phyloP scores from a whole-genome alignment of 2,329 filamentous ascomycete genomes.

The Epichloe amarillans region DNA sequence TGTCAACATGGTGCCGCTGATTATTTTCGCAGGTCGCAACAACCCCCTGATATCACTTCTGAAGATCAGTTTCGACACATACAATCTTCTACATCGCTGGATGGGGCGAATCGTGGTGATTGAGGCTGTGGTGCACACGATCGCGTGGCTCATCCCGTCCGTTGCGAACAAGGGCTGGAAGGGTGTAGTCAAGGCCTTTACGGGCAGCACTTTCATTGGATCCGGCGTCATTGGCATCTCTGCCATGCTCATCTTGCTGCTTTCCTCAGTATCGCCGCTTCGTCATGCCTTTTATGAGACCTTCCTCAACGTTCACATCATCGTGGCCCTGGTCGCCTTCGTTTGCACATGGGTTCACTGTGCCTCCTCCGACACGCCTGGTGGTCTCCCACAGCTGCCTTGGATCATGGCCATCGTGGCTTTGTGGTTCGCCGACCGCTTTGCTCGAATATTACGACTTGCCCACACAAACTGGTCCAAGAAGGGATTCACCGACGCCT shows the following conservation, averaged over 20 bases:
- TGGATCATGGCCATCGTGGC: slow-evolving; percentile 62
- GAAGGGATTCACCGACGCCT: slow-evolving; percentile 47
- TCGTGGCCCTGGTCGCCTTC: slow-evolving; percentile 55
- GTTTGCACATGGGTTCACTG: slow-evolving; percentile 70
- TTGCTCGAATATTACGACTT: slow-evolving; percentile 48
- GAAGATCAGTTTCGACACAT: slow-evolving; percentile 87
- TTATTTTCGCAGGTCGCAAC: slow-evolving; percentile 82
- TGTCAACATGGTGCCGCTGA: slow-evolving; percentile 82
- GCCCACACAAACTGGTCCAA: slow-evolving; percentile 52
- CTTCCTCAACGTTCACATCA: slow-evolving; percentile 77
- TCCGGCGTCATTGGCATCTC: slow-evolving; percentile 49
- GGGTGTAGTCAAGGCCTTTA: slow-evolving; percentile 40
- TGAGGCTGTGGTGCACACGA: slow-evolving; percentile 54
- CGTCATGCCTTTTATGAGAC: slow-evolving; percentile 96
- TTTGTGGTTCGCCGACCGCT: slow-evolving; percentile 66
- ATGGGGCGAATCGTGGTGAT: slow-evolving; percentile 60
- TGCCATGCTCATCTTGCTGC: slow-evolving; percentile 50
- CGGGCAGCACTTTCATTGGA: slow-evolving; percentile 47
- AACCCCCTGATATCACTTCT: slow-evolving; percentile 73
- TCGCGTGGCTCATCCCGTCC: slow-evolving; percentile 63
- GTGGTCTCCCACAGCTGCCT: slow-evolving; percentile 55
- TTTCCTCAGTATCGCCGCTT: slow-evolving; percentile 64
- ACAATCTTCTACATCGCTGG: slow-evolving; percentile 66
- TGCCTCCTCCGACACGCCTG: slow-evolving; percentile 40
- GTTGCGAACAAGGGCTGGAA: slow-evolving; percentile 49